A percentile compares a stretch with the other conserved stretches of the same genome.
Conservation (phyloP, 495 filamentous ascomycete species). For the Pyrenula massariospora region DNA sequence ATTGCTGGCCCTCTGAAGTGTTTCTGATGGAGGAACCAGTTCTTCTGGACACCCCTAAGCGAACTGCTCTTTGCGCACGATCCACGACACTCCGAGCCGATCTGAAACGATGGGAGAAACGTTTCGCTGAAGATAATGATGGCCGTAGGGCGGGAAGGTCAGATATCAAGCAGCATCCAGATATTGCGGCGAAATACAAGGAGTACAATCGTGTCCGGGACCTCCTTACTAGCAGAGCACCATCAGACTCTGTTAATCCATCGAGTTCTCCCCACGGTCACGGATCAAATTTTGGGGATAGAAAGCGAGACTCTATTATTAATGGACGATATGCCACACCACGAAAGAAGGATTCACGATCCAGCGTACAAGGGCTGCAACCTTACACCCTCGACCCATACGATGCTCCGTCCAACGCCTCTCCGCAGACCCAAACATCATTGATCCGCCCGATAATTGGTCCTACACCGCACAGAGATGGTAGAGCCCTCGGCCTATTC, state of each 20-base stretch:
- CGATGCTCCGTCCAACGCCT: slow-evolving; percentile 52
- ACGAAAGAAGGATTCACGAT: slow-evolving; percentile 7
- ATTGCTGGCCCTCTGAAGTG: too few species aligned
- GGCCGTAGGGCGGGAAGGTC: slow-evolving; percentile 70
- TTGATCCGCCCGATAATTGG: slow-evolving; percentile 38
- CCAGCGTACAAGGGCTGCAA: slow-evolving; percentile 27
- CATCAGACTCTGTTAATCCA: neutral
- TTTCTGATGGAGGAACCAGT: too few species aligned
- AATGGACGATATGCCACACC: slow-evolving; percentile 20
- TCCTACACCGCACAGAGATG: slow-evolving; percentile 86
- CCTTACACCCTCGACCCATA: slow-evolving; percentile 41
- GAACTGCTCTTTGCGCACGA: slow-evolving; percentile 1
- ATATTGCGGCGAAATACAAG: slow-evolving; percentile 84
- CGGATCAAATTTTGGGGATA: neutral
- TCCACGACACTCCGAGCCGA: slow-evolving; percentile 48
- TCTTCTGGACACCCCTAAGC: neutral
- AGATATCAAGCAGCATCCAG: slow-evolving; percentile 76
- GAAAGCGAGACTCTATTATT: slow-evolving; percentile 16
- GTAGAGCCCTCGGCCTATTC: slow-evolving; percentile 79
- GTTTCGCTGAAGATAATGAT: slow-evolving; percentile 54
- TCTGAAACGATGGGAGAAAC: slow-evolving; percentile 77
- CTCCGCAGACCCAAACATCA: slow-evolving; percentile 33
- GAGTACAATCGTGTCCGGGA: slow-evolving; percentile 69
- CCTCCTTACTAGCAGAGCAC: slow-evolving; percentile 12
- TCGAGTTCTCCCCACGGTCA: neutral